phyloP scores from a whole-genome alignment of 108 stramenopile genomes.

The Bacterosira constricta region DNA sequence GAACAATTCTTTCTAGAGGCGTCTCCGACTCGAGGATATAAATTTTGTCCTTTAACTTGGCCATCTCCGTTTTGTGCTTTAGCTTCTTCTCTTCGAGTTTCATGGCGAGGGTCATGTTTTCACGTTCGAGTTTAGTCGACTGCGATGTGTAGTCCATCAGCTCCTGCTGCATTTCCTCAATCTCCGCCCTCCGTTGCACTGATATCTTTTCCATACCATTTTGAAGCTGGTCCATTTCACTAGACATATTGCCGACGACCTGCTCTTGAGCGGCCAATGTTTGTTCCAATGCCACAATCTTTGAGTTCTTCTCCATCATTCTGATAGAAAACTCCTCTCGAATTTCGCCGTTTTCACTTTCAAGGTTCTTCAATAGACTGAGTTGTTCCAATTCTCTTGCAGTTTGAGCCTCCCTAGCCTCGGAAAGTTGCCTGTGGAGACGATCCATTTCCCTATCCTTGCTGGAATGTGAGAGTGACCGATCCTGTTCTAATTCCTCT shows the following conservation, averaged over 20 bases:
- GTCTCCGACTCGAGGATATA: slow-evolving; percentile 54
- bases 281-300: slow-evolving; percentile 75
- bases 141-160: slow-evolving; percentile 65
- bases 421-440: slow-evolving; percentile 63
- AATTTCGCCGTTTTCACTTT: slow-evolving; percentile 56
- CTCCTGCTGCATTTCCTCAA: slow-evolving; percentile 88
- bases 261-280: slow-evolving; percentile 83
- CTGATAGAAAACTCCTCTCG: slow-evolving; percentile 58
- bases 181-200: slow-evolving; percentile 69
- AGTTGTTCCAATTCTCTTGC: slow-evolving; percentile 52
- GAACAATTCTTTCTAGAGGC: slow-evolving; percentile 33
- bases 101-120: slow-evolving; percentile 68
- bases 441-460: slow-evolving; percentile 75
- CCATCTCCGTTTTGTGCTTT: slow-evolving; percentile 68
- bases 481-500: slow-evolving; percentile 59
- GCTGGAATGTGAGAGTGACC: slow-evolving; percentile 43
- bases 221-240: slow-evolving; percentile 88
- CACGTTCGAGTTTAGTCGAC: slow-evolving; percentile 64
- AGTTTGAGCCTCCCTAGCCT: slow-evolving; percentile 43
- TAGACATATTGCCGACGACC: slow-evolving; percentile 70
- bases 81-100: slow-evolving; percentile 71
- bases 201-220: slow-evolving; percentile 74
- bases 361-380: slow-evolving; percentile 45
- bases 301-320: slow-evolving; percentile 69
- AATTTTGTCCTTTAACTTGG: slow-evolving; percentile 62